Evolutionary conservation across 148 eudicot species (phyloP).

Genomic region (Rhododendron molle): DNA sequence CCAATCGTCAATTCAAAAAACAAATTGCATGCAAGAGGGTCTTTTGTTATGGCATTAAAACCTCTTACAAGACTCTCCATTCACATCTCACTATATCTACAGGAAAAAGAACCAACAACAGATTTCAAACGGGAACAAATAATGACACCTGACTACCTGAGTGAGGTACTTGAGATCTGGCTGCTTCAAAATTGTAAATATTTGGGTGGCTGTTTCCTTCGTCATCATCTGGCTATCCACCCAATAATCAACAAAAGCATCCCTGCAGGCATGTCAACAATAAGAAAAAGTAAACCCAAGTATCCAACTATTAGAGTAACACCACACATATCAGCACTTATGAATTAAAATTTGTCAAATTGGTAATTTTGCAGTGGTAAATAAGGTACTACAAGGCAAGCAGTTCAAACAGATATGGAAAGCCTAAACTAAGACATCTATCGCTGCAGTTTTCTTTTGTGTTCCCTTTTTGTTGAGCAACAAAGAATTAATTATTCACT

Average conservation of each 20-base stretch:
- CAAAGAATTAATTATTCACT: too few species aligned
- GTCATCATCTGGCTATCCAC: conserved; percentile 79
- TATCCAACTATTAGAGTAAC: neutral
- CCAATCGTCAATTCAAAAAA: neutral
- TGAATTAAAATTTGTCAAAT: neutral
- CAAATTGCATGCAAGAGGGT: neutral
- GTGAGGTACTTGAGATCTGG: conserved; percentile 55
- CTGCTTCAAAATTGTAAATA: conserved; percentile 71
- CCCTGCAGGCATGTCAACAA: conserved; percentile 40
- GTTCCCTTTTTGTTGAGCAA: too few species aligned
- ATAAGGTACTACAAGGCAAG: too few species aligned
- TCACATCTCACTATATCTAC: neutral
- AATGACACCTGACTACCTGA: conserved; percentile 75
- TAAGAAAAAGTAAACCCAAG: neutral
- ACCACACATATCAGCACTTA: neutral
- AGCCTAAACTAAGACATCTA: too few species aligned
- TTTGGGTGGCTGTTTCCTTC: conserved; percentile 69
- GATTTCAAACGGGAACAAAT: conserved; percentile 4
- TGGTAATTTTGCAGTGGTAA: too few species aligned
- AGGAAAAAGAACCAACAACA: neutral
- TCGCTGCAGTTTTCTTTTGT: too few species aligned
- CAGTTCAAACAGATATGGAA: too few species aligned
- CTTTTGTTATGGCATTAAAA: neutral
- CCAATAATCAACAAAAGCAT: conserved; percentile 94
- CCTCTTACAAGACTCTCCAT: neutral